These are phyloP conservation scores for Emergomyces africanus DNA, from an alignment of 2,329 filamentous ascomycete genomes.

Conservation along the genomic window DNA sequence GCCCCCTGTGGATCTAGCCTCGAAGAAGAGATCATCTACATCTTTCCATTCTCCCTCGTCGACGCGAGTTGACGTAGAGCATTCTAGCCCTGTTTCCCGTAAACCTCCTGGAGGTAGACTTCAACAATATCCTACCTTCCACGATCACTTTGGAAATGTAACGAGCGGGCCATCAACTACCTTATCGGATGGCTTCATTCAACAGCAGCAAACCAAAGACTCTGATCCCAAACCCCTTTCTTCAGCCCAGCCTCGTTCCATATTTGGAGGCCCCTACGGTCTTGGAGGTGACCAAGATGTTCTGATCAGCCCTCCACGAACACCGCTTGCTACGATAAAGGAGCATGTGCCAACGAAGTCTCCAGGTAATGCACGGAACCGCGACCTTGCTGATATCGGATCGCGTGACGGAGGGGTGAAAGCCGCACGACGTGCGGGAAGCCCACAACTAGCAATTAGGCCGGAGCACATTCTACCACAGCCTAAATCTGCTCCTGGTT, in stretches of 20 bases:
- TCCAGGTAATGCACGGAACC: slow-evolving; percentile 29
- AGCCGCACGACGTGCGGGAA: slow-evolving; percentile 18
- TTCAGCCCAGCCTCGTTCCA: slow-evolving; percentile 18
- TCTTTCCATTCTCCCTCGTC: slow-evolving; percentile 34
- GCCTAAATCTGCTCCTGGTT: slow-evolving; percentile 12
- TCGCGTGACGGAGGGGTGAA: slow-evolving; percentile 32
- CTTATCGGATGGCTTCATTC: not conserved
- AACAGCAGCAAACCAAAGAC: not conserved
- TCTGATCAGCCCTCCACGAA: slow-evolving; percentile 24
- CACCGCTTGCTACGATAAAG: slow-evolving; percentile 39
- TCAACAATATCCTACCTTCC: not conserved
- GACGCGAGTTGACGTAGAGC: slow-evolving; percentile 13
- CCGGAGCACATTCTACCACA: slow-evolving; percentile 26
- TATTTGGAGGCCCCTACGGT: slow-evolving; percentile 22
- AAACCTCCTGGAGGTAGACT: not conserved
- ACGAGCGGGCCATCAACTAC: not conserved
- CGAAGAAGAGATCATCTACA: slow-evolving; percentile 33
- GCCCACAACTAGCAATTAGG: slow-evolving; percentile 27
- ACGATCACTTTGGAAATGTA: not conserved
- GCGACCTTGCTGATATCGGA: slow-evolving; percentile 29
- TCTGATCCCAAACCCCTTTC: slow-evolving; percentile 19
- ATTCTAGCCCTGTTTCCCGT: slow-evolving; percentile 5
- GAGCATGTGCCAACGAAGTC: slow-evolving; percentile 37
- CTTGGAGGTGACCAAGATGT: slow-evolving; percentile 13
- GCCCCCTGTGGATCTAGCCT: slow-evolving; percentile 30